These are phyloP conservation scores for Dalbergia cultrata DNA, from an alignment of 306 rosid species.

Conservation along the genomic window DNA sequence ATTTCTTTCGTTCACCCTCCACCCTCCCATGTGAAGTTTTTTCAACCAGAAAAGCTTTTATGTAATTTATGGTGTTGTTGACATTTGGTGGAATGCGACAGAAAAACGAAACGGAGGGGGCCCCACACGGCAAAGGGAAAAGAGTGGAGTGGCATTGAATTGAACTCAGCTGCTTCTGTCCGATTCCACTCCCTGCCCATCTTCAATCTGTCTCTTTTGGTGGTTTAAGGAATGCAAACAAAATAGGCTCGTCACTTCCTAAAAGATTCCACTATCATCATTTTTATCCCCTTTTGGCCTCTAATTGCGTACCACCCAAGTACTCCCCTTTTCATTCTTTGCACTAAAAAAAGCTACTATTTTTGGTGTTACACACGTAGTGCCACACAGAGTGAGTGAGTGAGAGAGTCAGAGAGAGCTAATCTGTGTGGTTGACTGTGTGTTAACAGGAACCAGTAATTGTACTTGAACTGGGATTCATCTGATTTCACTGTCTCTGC, in stretches of 20 bases:
- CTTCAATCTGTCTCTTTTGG: conserved; percentile 47
- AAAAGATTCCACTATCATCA: conserved; percentile 48
- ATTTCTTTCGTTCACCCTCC: conserved; percentile 6
- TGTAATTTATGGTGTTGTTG: conserved; percentile 52
- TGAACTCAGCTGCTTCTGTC: conserved; percentile 28
- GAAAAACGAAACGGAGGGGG: conserved; percentile 48
- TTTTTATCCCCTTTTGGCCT: conserved; percentile 48
- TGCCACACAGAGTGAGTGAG: not conserved
- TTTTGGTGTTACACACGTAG: conserved; percentile 25
- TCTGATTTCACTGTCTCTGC: conserved; percentile 52
- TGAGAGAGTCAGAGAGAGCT: not conserved
- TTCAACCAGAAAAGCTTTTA: conserved; percentile 56
- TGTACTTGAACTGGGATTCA: conserved; percentile 67
- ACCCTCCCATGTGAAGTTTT: conserved; percentile 46
- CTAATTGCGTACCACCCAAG: conserved; percentile 73
- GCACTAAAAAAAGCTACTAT: conserved; percentile 30
- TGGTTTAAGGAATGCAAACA: conserved; percentile 38
- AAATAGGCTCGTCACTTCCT: conserved; percentile 32
- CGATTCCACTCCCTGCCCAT: not conserved
- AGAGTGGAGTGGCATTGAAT: conserved; percentile 30
- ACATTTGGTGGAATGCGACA: conserved; percentile 65
- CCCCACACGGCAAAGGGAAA: conserved; percentile 58
- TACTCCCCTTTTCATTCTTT: conserved; percentile 53
- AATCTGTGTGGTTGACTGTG: conserved; percentile 56
- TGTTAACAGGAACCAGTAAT: conserved; percentile 52